Evolutionary conservation across 2,329 filamentous ascomycete genomes (phyloP), one percentile per base, ranked within the genome.

Genomic region (Beauveria scarabaeidicola): DNA sequence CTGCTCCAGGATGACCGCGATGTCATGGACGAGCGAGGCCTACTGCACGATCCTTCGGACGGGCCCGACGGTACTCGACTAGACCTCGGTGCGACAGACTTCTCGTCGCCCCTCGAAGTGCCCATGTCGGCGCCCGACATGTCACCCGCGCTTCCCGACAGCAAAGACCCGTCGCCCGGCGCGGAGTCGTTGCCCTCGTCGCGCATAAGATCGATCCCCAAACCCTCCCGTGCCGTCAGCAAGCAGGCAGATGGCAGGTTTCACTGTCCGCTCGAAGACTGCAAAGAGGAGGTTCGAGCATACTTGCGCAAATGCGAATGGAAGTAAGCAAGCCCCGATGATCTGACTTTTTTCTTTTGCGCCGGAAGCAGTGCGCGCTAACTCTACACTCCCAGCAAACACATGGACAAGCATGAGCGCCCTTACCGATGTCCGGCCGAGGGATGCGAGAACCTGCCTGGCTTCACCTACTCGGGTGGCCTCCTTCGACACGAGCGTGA

Each of bases 391-490:
- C 7, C 7, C 64, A 96, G 91, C 70, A 97, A 97, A 76, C 93
- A 97, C 72, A 97, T 97, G 92, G 93, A 97, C 75, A 96, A 96
- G 72, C 93, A 97, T 71, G 91, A 96, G 66, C 83, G 93, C 13
- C 93, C 93, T 1, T 97, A 97, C 70, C 89, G 91, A 68, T 97
- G 93, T 73, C 80, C 78, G 23, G 86, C 88, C 47, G 81, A 84
- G n/a, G 89, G 88, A 41, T 97, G 93, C 73, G 90, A 93, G 68
- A 96, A 96, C 68, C 82, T 96, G 0, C 89, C 90, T 56, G 93
- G 93, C 1, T 97, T 97, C 73, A 97, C 93, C 1, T 97, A 97
- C 71, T 93, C 90, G 0, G 93, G 93, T 17, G 93, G 93, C 3
- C 83, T 97, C 0, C 76, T 96, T 19, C 83, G 93, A 50, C 93